These are phyloP conservation scores for Dentipellis fragilis DNA, from an alignment of 768 basidiomycete genomes.

Conservation along the genomic window DNA sequence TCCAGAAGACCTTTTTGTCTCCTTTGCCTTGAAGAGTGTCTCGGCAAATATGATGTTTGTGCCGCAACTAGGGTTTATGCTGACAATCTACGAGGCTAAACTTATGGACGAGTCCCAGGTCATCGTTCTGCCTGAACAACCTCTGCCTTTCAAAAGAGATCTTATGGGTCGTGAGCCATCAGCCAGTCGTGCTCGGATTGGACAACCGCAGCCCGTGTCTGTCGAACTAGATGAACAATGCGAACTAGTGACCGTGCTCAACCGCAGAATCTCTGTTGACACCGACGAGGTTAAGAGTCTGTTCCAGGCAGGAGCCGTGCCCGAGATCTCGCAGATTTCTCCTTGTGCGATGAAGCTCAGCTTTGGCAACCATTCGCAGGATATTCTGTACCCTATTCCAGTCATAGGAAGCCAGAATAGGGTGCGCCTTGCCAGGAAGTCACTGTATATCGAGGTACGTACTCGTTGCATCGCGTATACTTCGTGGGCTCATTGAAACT, in stretches of 20 bases:
- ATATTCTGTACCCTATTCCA: conserved; percentile 33
- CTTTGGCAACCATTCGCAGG: conserved; percentile 18
- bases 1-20: background rate
- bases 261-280: conserved; percentile 9
- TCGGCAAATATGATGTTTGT: conserved; percentile 9
- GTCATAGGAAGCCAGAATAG: conserved; percentile 27
- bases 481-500: conserved; percentile 16
- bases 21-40: conserved; percentile 19
- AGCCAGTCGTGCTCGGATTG: background rate
- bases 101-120: conserved; percentile 14
- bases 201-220: background rate
- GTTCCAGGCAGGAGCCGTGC: conserved; percentile 9
- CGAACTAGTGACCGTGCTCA: background rate
- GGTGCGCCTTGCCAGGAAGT: conserved; percentile 43
- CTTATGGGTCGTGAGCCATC: background rate
- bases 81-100: conserved; percentile 13
- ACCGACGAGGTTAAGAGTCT: background rate
- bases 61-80: conserved; percentile 16
- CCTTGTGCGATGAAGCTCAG: conserved; percentile 24
- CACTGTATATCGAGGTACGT: conserved; percentile 34
- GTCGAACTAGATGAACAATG: background rate
- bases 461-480: background rate
- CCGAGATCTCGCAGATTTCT: conserved; percentile 18
- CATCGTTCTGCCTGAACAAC: conserved; percentile 13
- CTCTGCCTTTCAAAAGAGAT: background rate